A percentile compares a stretch with the other conserved stretches of the same genome.
Conservation (phyloP, 371 early-diverging fungal genomes). For the Mucor racemosus region DNA sequence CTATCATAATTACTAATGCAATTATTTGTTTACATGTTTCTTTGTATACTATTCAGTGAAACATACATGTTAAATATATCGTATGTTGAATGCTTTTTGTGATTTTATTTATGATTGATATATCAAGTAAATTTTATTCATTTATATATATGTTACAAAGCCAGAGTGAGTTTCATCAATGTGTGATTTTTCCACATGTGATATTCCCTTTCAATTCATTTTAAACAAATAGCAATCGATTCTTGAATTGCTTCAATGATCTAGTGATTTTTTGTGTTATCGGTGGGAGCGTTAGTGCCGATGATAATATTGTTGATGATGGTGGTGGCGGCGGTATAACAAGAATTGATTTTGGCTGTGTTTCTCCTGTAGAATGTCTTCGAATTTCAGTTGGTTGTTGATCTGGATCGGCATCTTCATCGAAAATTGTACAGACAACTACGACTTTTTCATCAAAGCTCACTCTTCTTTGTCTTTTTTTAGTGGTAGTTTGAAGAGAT, state of each 20-base stretch:
- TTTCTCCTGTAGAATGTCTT: slow-evolving; percentile 32
- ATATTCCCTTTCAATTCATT: background rate
- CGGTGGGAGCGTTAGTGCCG: slow-evolving; percentile 19
- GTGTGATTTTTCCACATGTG: slow-evolving; percentile 4
- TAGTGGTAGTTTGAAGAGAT: slow-evolving; percentile 8
- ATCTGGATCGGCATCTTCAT: slow-evolving; percentile 15
- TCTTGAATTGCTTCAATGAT: slow-evolving; percentile 24
- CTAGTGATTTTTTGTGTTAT: slow-evolving; percentile 9
- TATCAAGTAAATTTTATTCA: background rate
- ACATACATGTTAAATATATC: background rate
- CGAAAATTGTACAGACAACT: slow-evolving; percentile 33
- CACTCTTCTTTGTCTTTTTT: slow-evolving; percentile 25
- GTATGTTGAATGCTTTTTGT: too few species aligned
- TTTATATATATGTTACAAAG: background rate
- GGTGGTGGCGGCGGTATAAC: slow-evolving; percentile 38
- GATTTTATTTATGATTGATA: background rate
- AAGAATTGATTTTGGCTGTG: slow-evolving; percentile 9
- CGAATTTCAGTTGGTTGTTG: slow-evolving; percentile 2
- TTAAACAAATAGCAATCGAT: slow-evolving; percentile 6
- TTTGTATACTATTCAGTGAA: too few species aligned
- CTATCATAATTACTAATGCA: too few species aligned
- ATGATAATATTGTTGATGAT: slow-evolving; percentile 26
- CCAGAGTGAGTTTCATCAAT: background rate
- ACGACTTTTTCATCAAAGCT: slow-evolving; percentile 37
- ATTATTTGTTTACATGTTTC: too few species aligned